Evolutionary conservation across 2,329 filamentous ascomycete species (phyloP).

Genomic region (Alternaria sp.): DNA sequence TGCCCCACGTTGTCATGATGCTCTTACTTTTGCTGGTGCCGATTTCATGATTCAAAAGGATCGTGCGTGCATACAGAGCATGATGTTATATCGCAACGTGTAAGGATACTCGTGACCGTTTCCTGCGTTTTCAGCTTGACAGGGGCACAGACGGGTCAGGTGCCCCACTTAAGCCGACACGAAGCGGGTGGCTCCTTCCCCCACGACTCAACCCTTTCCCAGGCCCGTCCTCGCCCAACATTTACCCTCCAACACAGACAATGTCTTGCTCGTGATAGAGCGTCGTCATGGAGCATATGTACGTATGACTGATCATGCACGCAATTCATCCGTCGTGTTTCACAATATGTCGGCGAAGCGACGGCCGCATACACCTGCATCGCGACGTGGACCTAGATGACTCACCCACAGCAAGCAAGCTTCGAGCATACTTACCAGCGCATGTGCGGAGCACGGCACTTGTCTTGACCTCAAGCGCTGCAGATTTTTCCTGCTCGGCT

Average conservation of each 20-base stretch:
- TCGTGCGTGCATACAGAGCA: constrained; percentile 38
- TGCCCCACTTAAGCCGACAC: constrained; percentile 29
- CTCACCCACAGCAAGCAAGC: constrained; percentile 34
- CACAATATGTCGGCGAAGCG: constrained; percentile 34
- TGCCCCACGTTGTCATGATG: constrained; percentile 20
- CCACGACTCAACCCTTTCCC: constrained; percentile 1
- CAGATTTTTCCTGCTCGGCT: constrained; percentile 3
- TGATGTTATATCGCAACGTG: constrained; percentile 24
- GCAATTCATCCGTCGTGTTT: constrained; percentile 35
- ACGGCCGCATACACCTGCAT: constrained; percentile 28
- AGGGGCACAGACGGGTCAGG: constrained; percentile 26
- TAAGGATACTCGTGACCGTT: constrained; percentile 18
- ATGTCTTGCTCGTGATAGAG: constrained; percentile 2
- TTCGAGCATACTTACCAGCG: not conserved
- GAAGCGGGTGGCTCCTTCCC: constrained; percentile 18
- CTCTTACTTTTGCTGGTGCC: constrained; percentile 13
- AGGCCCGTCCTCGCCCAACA: constrained; percentile 3
- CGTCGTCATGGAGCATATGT: constrained; percentile 18
- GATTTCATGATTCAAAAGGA: constrained; percentile 9
- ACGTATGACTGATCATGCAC: constrained; percentile 27
- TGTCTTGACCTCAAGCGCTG: constrained; percentile 15
- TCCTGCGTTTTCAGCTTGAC: constrained; percentile 41
- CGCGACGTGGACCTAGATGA: constrained; percentile 43
- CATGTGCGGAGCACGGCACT: constrained; percentile 15
- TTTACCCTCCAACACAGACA: not conserved